phyloP scores from a whole-genome alignment of 345 rosid genomes.

The Mercurialis annua region DNA sequence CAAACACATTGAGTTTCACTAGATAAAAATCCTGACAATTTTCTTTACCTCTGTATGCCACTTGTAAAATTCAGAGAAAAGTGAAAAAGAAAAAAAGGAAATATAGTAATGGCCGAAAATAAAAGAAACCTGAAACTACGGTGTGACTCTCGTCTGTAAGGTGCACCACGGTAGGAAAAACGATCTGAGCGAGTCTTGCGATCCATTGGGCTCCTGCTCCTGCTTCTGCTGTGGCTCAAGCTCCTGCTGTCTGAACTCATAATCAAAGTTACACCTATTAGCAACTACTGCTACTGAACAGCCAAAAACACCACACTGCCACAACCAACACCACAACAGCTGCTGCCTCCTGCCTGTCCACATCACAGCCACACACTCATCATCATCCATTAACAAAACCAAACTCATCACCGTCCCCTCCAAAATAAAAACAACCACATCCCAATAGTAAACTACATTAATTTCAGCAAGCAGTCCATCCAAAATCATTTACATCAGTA shows the following conservation, averaged over 20 bases:
- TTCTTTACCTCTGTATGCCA: slow-evolving; percentile 6
- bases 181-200: slow-evolving; percentile 87
- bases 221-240: slow-evolving; percentile 68
- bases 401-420: slow-evolving; percentile 40
- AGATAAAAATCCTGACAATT: not conserved
- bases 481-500: slow-evolving; percentile 27
- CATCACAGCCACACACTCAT: slow-evolving; percentile 65
- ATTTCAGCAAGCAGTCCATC: slow-evolving; percentile 41
- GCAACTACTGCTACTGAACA: slow-evolving; percentile 44
- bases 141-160: slow-evolving; percentile 74
- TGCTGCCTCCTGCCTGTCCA: slow-evolving; percentile 67
- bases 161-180: slow-evolving; percentile 81
- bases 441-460: slow-evolving; percentile 36
- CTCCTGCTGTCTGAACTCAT: slow-evolving; percentile 77
- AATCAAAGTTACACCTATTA: slow-evolving; percentile 37
- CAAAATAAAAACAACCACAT: slow-evolving; percentile 47
- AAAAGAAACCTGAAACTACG: slow-evolving; percentile 81
- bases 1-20: slow-evolving; percentile 3
- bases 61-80: slow-evolving; percentile 10
- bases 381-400: slow-evolving; percentile 54
- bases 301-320: slow-evolving; percentile 38
- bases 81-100: slow-evolving; percentile 16
- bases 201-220: slow-evolving; percentile 66
- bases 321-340: slow-evolving; percentile 40
- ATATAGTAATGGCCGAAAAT: slow-evolving; percentile 23